phyloP scores from a whole-genome alignment of 257 asterid genomes.

The Lycium barbarum region DNA sequence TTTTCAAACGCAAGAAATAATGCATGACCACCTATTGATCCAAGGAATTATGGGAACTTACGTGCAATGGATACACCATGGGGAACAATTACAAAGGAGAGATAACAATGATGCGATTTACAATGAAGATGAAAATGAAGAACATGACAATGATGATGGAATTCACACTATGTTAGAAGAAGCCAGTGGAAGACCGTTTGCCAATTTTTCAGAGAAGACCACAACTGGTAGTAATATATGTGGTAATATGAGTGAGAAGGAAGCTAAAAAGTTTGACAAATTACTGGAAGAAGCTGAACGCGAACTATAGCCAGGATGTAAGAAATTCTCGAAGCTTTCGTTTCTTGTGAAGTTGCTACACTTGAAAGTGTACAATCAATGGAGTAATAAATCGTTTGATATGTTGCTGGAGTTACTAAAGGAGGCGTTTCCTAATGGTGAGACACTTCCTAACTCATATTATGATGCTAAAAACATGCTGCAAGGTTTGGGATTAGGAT shows the following conservation, averaged over 20 bases:
- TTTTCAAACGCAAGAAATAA: neutral
- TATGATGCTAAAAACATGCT: neutral
- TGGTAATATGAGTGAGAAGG: neutral
- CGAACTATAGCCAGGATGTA: neutral
- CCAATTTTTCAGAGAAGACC: neutral
- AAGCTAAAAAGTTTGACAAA: neutral
- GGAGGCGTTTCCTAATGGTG: neutral
- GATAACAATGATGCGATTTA: too few relatives aligned
- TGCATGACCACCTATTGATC: neutral
- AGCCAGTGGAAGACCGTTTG: neutral
- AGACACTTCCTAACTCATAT: neutral
- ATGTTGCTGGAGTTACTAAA: neutral
- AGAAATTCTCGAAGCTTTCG: neutral
- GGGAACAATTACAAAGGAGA: too few relatives aligned
- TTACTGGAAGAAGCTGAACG: neutral
- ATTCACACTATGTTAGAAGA: neutral
- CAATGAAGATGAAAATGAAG: neutral
- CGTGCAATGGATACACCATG: too few relatives aligned
- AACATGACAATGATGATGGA: neutral
- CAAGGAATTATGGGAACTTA: too few relatives aligned
- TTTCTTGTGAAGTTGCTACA: neutral
- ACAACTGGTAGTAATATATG: neutral
- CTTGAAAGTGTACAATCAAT: conserved; percentile 11
- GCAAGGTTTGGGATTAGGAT: neutral
- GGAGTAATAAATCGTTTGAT: neutral